Percentiles rank a stretch among this genome's conserved stretches.
These are phyloP conservation scores for Diaporthe citrichinensis DNA, from an alignment of 2,329 filamentous ascomycete species.

Conservation along the genomic window DNA sequence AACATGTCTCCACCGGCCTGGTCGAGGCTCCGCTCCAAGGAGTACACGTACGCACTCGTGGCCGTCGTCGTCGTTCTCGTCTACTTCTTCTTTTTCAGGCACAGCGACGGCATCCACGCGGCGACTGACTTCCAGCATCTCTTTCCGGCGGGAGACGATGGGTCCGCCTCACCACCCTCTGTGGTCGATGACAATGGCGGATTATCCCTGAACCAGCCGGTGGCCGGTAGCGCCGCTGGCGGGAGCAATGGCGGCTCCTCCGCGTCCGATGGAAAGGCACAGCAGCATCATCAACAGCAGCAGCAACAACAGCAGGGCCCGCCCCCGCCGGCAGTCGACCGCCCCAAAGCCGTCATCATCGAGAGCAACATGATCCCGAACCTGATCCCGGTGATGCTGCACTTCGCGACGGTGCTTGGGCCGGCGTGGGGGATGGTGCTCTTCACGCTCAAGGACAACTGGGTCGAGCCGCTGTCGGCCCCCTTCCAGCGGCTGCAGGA, in stretches of 20 bases:
- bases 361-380: constrained; percentile 44
- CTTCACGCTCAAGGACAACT: constrained; percentile 52
- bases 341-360: constrained; percentile 40
- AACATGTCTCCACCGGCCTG: constrained; percentile 26
- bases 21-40: constrained; percentile 36
- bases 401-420: constrained; percentile 50
- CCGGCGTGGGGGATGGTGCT: constrained; percentile 58
- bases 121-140: constrained; percentile 17
- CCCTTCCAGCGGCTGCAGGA: constrained; percentile 52
- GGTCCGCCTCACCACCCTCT: neutral
- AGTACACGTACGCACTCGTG: constrained; percentile 34
- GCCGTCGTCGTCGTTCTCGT: constrained; percentile 25
- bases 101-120: neutral
- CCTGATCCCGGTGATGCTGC: constrained; percentile 47
- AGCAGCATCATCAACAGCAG: neutral
- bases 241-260: neutral
- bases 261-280: neutral
- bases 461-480: constrained; percentile 46
- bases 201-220: neutral
- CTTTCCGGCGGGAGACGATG: neutral
- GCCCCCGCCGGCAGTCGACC: constrained; percentile 2
- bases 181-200: neutral
- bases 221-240: neutral
- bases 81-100: constrained; percentile 26
- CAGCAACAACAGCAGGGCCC: neutral